Base-by-base conservation (phyloP, 2,329 filamentous ascomycete genomes). In the Calonectria leucothoes region DNA sequence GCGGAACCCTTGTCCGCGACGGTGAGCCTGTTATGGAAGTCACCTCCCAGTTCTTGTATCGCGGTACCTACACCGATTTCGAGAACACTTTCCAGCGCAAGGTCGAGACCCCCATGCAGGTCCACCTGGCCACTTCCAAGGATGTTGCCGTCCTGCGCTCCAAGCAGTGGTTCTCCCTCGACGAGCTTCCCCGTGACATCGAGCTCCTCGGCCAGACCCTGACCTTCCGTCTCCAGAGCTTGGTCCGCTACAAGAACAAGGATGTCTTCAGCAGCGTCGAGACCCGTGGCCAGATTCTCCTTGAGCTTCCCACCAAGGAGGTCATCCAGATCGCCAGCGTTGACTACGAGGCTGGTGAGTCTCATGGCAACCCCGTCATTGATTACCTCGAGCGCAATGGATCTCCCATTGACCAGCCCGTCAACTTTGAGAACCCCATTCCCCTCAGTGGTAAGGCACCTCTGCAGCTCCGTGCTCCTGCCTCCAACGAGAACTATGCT, bases 81-180 rank as follows among this genome's bases (percentile, higher is more conserved):
- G 94, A 98, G 87, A 99, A 98, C 87, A 99, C 97, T 8, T 99
- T 99, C 92, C 96, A 98, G 87, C 94, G 97, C 83, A 98, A 98
- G 91, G 91, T 93, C 8, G 97, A 99, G 87, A 98, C 94, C 1
- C 96, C 96, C 0, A 97, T 98, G 89, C 94, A 99, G 86, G 89
- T 99, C 33, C 94, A 98, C 82, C 91, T 99, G 63, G 93, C 90
- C 17, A 96, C 95, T 4, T 93, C 91, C 82, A 98, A 97, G 87
- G 97, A 99, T 80, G 93, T 99, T 49, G 96, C 97, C 59, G 94
- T 99, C 27, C 90, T 99, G 64, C 94, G 94, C 81, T 98, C 96
- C 29, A 99, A 99, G 91, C 94, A 98, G 84, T 99, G 97, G 97
- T 98, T 99, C 89, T 92, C 93, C 77, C 88, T 98, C 57, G 95